Percentiles rank a stretch among this genome's conserved stretches.
Evolutionary conservation across 257 asterid genomes (phyloP).

Genomic region (Knoxia roxburghii): DNA sequence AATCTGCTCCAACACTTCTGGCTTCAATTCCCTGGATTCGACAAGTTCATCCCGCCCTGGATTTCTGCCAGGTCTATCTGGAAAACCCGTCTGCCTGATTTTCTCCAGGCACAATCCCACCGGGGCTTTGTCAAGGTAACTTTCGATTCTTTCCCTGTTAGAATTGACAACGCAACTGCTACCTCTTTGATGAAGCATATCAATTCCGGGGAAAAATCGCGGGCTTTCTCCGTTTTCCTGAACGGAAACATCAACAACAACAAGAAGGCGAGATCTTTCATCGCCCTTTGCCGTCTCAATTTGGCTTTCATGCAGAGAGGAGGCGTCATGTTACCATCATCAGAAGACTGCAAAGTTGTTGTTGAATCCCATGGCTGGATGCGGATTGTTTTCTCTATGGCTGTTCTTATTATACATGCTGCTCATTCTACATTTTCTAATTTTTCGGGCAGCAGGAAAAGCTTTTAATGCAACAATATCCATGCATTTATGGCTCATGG

Average conservation of each 20-base stretch:
- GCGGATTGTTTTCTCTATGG: background rate
- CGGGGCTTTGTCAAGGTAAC: background rate
- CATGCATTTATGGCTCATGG: no score
- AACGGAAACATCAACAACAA: background rate
- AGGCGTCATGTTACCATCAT: background rate
- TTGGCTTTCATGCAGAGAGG: background rate
- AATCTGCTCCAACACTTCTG: background rate
- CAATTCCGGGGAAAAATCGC: background rate
- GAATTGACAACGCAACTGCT: background rate
- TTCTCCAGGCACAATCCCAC: background rate
- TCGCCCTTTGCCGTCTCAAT: background rate
- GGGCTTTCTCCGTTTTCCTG: background rate
- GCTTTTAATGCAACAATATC: background rate
- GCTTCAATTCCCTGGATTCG: background rate
- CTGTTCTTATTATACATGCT: background rate
- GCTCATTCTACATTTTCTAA: background rate
- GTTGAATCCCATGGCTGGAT: background rate
- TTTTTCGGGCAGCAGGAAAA: no score
- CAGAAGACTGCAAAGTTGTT: background rate
- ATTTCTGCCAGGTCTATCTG: background rate
- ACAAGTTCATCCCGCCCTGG: background rate
- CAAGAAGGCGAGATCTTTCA: background rate
- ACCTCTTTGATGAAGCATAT: background rate
- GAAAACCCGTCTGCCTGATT: background rate
- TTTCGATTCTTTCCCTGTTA: background rate